Percentiles rank a stretch among this genome's conserved stretches.
Conservation (phyloP, 2,329 filamentous ascomycete species). For the Phyllosticta citrichinensis region DNA sequence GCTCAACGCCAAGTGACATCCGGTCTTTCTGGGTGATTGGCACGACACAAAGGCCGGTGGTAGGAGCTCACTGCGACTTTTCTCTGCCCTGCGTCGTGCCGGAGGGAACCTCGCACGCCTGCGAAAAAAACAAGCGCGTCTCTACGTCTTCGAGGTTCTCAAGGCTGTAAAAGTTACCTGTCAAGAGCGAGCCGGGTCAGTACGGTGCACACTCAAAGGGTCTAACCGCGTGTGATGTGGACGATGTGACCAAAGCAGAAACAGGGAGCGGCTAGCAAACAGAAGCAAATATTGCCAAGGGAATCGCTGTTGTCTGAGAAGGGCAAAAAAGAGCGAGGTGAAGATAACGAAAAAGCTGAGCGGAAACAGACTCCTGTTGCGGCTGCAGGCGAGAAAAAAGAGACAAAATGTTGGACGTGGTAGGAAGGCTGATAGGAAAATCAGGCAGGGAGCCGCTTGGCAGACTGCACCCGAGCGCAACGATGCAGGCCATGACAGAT, state of each 20-base stretch:
- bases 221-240: neutral
- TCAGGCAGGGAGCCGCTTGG: neutral
- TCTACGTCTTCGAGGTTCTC: conserved; percentile 63
- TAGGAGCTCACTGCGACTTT: neutral
- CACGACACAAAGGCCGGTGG: neutral
- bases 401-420: neutral
- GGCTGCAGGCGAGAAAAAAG: neutral
- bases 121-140: conserved; percentile 82
- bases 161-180: conserved; percentile 92
- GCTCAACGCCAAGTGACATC: neutral
- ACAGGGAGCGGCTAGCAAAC: neutral
- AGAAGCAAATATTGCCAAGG: neutral
- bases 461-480: neutral
- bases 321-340: neutral
- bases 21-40: neutral
- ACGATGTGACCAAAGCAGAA: neutral
- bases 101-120: conserved; percentile 55
- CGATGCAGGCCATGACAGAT: neutral
- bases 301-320: neutral
- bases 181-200: conserved; percentile 3
- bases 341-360: neutral
- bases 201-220: neutral
- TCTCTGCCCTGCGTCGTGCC: neutral
- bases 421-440: neutral
- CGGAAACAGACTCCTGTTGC: neutral